phyloP scores from a whole-genome alignment of 306 rosid species.

The Ormosia emarginata region DNA sequence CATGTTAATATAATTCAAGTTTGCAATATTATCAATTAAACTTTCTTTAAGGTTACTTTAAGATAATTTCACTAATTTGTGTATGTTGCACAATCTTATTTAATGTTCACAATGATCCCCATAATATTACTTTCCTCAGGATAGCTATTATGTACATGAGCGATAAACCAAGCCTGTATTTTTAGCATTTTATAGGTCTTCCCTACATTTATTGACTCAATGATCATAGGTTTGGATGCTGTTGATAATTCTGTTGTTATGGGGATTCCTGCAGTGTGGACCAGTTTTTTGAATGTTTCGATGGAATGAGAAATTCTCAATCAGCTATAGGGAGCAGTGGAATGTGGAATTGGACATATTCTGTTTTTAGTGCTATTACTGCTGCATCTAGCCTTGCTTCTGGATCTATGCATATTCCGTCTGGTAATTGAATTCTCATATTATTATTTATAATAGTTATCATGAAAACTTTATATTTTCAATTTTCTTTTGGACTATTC shows the following conservation, averaged over 20 bases:
- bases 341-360: conserved; percentile 94
- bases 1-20: background rate
- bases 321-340: conserved; percentile 88
- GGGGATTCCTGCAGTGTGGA: conserved; percentile 74
- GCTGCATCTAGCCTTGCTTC: conserved; percentile 97
- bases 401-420: conserved; percentile 72
- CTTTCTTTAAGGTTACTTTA: background rate
- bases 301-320: conserved; percentile 91
- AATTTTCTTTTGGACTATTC: background rate
- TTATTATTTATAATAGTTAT: background rate
- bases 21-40: background rate
- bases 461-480: conserved; percentile 7
- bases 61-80: conserved; percentile 1
- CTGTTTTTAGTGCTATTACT: conserved; percentile 93
- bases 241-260: conserved; percentile 28
- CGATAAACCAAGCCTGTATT: background rate
- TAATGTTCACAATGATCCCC: background rate
- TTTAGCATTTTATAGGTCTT: conserved; percentile 5
- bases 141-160: conserved; percentile 4
- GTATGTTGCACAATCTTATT: conserved; percentile 2
- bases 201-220: background rate
- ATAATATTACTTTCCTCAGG: conserved; percentile 12
- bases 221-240: background rate
- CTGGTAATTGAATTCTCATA: conserved; percentile 52
- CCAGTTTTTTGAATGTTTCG: conserved; percentile 94